These are phyloP conservation scores for Nyssa sinensis DNA, from an alignment of 148 eudicot genomes.

Conservation along the genomic window DNA sequence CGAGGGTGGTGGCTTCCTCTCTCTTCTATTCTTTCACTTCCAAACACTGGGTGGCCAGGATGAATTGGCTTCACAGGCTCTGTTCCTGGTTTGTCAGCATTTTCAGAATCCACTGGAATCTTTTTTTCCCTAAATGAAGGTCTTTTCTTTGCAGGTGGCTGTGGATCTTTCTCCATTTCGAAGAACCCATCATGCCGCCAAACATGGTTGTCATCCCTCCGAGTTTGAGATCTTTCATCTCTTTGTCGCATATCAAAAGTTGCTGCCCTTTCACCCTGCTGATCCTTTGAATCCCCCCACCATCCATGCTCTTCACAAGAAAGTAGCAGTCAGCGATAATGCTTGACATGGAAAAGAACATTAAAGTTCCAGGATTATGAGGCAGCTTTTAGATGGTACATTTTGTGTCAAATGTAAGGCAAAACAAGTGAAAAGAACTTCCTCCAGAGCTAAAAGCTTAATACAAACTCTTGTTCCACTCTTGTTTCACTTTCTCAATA, in stretches of 20 bases:
- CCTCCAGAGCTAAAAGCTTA: too few species aligned
- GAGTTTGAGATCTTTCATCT: conserved; percentile 45
- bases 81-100: conserved; percentile 22
- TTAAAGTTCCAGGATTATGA: background rate
- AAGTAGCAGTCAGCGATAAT: background rate
- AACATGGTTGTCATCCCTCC: conserved; percentile 37
- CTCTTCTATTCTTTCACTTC: conserved; percentile 39
- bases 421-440: background rate
- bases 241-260: conserved; percentile 29
- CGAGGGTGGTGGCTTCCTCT: conserved; percentile 36
- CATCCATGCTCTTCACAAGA: conserved; percentile 56
- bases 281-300: conserved; percentile 61
- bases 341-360: background rate
- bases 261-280: conserved; percentile 29
- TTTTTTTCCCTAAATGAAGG: conserved; percentile 84
- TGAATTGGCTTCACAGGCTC: conserved; percentile 30
- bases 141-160: conserved; percentile 56
- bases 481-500: too few species aligned
- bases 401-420: background rate
- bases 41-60: conserved; percentile 21
- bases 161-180: conserved; percentile 42
- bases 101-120: conserved; percentile 36
- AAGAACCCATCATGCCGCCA: conserved; percentile 67
- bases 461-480: too few species aligned
- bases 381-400: background rate